These are phyloP conservation scores for Butyriboletus appendiculatus DNA, from an alignment of 1,284 basidiomycete species.

Conservation along the genomic window DNA sequence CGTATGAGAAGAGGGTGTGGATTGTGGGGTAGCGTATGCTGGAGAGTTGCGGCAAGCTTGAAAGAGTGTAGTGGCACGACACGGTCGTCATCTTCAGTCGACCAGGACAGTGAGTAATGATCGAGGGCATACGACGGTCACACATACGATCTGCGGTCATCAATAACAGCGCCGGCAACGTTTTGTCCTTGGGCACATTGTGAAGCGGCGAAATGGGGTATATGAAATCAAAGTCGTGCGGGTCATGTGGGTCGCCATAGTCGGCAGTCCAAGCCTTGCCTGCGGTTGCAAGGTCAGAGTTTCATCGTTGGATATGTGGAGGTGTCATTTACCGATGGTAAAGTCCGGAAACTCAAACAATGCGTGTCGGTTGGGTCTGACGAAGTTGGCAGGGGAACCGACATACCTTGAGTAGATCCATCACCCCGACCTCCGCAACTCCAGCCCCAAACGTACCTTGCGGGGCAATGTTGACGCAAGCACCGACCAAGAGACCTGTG, in stretches of 20 bases:
- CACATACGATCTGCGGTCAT: constrained; percentile 77
- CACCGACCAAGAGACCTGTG: constrained; percentile 73
- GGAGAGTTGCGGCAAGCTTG: constrained; percentile 75
- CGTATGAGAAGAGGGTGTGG: constrained; percentile 71
- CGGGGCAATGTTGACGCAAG: constrained; percentile 78
- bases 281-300: constrained; percentile 23
- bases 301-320: neutral
- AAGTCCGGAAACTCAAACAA: constrained; percentile 66
- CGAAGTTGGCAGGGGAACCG: neutral
- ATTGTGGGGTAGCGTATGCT: constrained; percentile 63
- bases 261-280: constrained; percentile 81
- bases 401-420: constrained; percentile 76
- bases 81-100: constrained; percentile 72
- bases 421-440: constrained; percentile 79
- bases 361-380: constrained; percentile 3
- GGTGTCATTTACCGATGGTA: constrained; percentile 58
- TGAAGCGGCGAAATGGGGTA: constrained; percentile 77
- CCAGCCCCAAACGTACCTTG: constrained; percentile 80
- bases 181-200: constrained; percentile 62
- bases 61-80: constrained; percentile 83
- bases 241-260: constrained; percentile 77
- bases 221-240: constrained; percentile 83
- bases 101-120: constrained; percentile 3
- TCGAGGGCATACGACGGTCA: neutral
- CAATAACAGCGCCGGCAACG: constrained; percentile 67